Conservation (phyloP, 139 green algal genomes). For the Coelastrella sp. region DNA sequence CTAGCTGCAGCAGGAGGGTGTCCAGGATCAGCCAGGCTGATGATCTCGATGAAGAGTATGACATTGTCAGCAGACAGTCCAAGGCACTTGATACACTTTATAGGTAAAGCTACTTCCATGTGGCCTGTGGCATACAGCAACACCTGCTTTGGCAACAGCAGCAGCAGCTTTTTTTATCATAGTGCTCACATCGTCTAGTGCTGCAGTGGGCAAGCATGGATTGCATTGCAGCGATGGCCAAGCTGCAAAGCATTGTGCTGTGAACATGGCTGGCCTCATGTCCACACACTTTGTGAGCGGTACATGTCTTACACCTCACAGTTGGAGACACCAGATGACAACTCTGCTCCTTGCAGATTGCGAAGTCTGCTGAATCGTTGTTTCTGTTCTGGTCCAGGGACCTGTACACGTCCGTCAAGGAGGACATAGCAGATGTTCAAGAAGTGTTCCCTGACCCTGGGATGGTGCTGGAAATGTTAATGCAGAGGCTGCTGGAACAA, state of each 20-base stretch:
- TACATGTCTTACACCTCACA: too few species aligned
- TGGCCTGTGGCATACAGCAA: too few species aligned
- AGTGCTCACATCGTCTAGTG: too few species aligned
- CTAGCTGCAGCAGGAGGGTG: neutral
- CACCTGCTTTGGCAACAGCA: too few species aligned
- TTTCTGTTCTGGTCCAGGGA: conserved; percentile 50
- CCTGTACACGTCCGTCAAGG: conserved; percentile 54
- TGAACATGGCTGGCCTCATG: too few species aligned
- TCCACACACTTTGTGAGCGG: too few species aligned
- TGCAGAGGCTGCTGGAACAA: conserved; percentile 75
- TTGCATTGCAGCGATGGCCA: too few species aligned
- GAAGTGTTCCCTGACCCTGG: conserved; percentile 58
- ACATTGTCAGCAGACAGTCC: conserved; percentile 40
- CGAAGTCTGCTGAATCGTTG: neutral
- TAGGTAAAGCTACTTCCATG: neutral
- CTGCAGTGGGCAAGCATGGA: too few species aligned
- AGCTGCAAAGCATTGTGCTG: too few species aligned
- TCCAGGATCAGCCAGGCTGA: neutral
- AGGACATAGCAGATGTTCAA: conserved; percentile 66
- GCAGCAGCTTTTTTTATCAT: neutral
- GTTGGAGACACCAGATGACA: too few species aligned
- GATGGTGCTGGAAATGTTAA: conserved; percentile 55
- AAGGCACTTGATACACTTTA: neutral
- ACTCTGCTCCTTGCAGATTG: neutral
- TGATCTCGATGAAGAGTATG: neutral